Evolutionary conservation across 1,139 yeast species (phyloP), one percentile per base, ranked within the genome.

Genomic region (Komagataea norvegica): DNA sequence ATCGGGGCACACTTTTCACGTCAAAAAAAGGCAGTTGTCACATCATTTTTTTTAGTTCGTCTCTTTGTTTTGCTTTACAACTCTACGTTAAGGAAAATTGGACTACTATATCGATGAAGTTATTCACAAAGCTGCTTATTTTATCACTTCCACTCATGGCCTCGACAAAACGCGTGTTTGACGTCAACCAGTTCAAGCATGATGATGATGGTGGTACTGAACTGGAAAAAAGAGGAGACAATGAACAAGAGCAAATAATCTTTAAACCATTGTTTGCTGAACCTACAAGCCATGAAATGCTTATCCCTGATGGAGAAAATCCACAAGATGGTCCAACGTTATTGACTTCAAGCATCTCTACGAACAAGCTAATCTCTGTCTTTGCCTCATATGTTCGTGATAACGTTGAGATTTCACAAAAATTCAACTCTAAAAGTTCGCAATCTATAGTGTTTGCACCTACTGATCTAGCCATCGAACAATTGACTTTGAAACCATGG

Each of bases 391-490:
- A 77, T 51, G 56, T 78, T 21, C 64, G 85, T 41, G 80, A 77
- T 48, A 61, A 70, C 47, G 54, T 63, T n/a, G 68, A 62, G 6
- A 49, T 76, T 18, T 64, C 70, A 21, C 38, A 52, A 19, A 64
- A 62, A 45, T 70, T 75, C 36, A 77, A 70, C 35, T 50, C 56
- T 24, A 48, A 57, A 18, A 46, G 58, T 21, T 57, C 57, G 43
- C 54, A 64, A 29, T 60, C 75, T 59, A 65, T 72, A 46, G 61
- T 81, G 7, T 69, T 81, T 49, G 79, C 86, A 3, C 88, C 89
- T 6, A 63, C 73, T 3, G 73, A 81, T 52, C 56, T 58, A 16
- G 84, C 84, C 4, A 62, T 81, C 20, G 60, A 56, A 46, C 58
- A 49, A 25, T 54, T 60, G 57, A 55, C 42, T 33, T 31, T 59